A percentile compares a stretch with the other conserved stretches of the same genome.
These are phyloP conservation scores for Ogataea dorogensis DNA, from an alignment of 805 yeast species.

Conservation along the genomic window DNA sequence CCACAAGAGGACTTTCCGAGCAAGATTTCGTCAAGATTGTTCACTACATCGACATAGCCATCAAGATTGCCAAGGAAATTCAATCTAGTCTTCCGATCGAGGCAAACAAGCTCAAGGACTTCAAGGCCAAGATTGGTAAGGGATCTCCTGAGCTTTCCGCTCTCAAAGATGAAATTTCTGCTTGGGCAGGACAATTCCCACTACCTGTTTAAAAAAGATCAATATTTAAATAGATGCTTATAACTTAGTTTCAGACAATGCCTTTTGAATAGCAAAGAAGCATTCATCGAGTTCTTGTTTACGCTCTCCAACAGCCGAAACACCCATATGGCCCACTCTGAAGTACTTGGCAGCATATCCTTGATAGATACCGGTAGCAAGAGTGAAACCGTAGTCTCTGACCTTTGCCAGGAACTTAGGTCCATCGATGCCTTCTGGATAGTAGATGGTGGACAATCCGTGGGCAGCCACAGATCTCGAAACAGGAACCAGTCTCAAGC, in stretches of 20 bases:
- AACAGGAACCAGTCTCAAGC: conserved; percentile 67
- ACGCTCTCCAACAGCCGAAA: conserved; percentile 57
- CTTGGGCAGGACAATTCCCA: conserved; percentile 91
- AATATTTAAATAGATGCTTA: conserved; percentile 14
- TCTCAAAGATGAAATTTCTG: conserved; percentile 74
- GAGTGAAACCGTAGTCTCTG: conserved; percentile 63
- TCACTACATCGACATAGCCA: conserved; percentile 76
- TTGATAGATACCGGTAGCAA: conserved; percentile 90
- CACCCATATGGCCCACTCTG: conserved; percentile 97
- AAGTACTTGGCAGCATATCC: conserved; percentile 79
- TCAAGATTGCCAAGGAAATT: conserved; percentile 67
- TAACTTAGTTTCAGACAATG: conserved; percentile 28
- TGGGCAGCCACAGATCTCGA: conserved; percentile 67
- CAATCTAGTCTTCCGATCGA: conserved; percentile 84
- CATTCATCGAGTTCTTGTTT: conserved; percentile 55
- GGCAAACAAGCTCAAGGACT: conserved; percentile 94
- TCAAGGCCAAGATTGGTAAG: conserved; percentile 75
- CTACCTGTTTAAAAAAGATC: conserved; percentile 43
- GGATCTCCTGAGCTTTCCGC: conserved; percentile 67
- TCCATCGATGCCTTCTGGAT: conserved; percentile 73
- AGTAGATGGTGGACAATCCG: conserved; percentile 82
- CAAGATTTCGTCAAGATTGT: conserved; percentile 81
- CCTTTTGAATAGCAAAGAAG: conserved; percentile 43
- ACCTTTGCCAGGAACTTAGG: conserved; percentile 59
- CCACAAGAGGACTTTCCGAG: conserved; percentile 93